phyloP scores from a whole-genome alignment of 495 filamentous ascomycete species.

The Hyaloscypha finlandica region DNA sequence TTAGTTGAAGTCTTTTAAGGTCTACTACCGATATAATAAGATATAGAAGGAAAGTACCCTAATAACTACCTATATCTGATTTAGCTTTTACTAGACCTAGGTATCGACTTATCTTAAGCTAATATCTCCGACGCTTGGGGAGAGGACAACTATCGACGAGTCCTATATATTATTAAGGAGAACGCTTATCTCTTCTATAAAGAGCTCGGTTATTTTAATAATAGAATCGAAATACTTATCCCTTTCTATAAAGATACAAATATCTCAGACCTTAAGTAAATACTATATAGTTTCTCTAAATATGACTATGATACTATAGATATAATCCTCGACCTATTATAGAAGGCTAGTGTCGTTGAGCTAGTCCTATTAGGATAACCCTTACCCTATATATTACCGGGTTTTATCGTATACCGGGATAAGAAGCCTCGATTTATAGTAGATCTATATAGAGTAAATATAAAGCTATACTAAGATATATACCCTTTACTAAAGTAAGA shows the following conservation, averaged over 20 bases:
- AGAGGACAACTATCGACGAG: background rate
- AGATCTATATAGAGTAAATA: constrained; percentile 22
- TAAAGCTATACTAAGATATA: constrained; percentile 4
- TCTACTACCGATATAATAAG: background rate
- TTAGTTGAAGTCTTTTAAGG: constrained; percentile 8
- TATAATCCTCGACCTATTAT: background rate
- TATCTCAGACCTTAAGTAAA: background rate
- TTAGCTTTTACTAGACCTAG: background rate
- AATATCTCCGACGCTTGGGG: background rate
- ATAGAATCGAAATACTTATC: constrained; percentile 20
- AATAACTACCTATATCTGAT: background rate
- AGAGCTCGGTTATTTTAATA: constrained; percentile 24
- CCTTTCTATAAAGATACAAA: constrained; percentile 11
- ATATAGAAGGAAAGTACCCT: background rate
- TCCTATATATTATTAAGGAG: background rate
- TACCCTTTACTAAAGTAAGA: constrained; percentile 19
- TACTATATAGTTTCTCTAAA: background rate
- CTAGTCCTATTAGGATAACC: constrained; percentile 15
- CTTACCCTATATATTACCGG: background rate
- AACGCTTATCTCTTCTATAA: constrained; percentile 9
- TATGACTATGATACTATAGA: constrained; percentile 1
- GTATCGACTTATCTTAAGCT: background rate
- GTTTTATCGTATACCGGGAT: constrained; percentile 21
- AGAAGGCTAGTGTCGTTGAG: background rate
- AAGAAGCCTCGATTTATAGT: constrained; percentile 24